Conservation (phyloP, 2,329 filamentous ascomycete genomes). For the Paracoccidioides lutzii region DNA sequence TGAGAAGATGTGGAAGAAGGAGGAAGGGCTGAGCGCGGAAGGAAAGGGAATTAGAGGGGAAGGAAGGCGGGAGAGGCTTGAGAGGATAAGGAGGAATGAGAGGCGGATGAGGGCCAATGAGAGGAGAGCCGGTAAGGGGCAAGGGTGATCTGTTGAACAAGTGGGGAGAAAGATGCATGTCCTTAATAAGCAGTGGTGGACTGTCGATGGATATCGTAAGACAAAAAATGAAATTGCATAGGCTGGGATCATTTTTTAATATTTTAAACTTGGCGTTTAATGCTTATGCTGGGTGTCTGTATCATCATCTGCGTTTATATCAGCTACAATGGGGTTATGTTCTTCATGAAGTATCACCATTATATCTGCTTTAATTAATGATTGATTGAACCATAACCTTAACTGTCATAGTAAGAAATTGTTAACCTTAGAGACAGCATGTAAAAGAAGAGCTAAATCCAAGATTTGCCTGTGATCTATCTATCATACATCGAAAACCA, state of each 20-base stretch:
- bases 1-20: slow-evolving; percentile 57
- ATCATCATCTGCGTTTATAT: neutral
- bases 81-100: slow-evolving; percentile 51
- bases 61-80: slow-evolving; percentile 55
- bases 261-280: neutral
- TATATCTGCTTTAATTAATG: neutral
- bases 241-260: neutral
- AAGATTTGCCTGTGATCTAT: no score
- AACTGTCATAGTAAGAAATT: no score
- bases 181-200: no score
- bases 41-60: slow-evolving; percentile 51
- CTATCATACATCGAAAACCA: neutral
- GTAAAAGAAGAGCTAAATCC: no score
- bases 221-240: neutral
- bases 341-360: no score
- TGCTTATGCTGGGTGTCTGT: neutral
- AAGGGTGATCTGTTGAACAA: slow-evolving; percentile 5
- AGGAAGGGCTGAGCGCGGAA: slow-evolving; percentile 38
- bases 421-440: no score
- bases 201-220: neutral
- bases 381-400: no score
- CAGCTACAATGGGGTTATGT: no score
- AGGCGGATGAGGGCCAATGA: slow-evolving; percentile 56
- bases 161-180: neutral
- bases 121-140: slow-evolving; percentile 26